Base-by-base conservation (phyloP, 2,329 filamentous ascomycete species). In the Alternaria sp. region DNA sequence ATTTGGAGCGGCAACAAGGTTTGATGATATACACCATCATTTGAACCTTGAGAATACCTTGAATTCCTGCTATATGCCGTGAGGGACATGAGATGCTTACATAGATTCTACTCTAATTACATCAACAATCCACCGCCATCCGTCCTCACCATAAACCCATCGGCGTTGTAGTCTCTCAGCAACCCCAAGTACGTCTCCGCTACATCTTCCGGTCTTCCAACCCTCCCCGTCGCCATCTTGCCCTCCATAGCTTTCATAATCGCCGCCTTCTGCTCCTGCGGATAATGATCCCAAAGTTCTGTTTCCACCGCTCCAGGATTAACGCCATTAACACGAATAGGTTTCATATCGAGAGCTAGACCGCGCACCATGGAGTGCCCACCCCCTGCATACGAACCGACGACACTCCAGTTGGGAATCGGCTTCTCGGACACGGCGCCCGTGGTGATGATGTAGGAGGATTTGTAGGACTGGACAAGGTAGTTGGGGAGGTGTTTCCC, bases 261-360 rank as follows among this genome's bases (percentile, higher is more conserved):
- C 36, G 49, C 46, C 49, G 62, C 43, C 56, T 68, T 74, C 55
- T 70, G 56, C 44, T 71, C 75, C 55, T 71, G 68, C 43, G 75
- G 47, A 69, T 69, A 20, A 41, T 32, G 44, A 26, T 58, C 58
- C 81, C 81, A 84, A 6, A 83, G 59, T 63, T 79, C 77, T 14
- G 82, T 83, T 39, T 81, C 74, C 30, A 83, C 80, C 0, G 81
- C 78, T 0, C 88, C 89, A 0, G 88, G 87, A 54, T 77, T 80
- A 1, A 91, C 85, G 0, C 84, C 70, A 70, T 91, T 91, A 26
- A 90, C 88, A 2, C 89, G 78, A 8, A 90, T 75, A 0, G 89
- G 89, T 63, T 82, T 83, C 56, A 92, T 69, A 67, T 91, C 88
- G 32, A 90, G 68, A 2, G 89, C 89, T 34, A 91, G 76, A 3